Evolutionary conservation across 2,329 filamentous ascomycete species (phyloP), one percentile per base, ranked within the genome.

Genomic region (Xylaria sp.): DNA sequence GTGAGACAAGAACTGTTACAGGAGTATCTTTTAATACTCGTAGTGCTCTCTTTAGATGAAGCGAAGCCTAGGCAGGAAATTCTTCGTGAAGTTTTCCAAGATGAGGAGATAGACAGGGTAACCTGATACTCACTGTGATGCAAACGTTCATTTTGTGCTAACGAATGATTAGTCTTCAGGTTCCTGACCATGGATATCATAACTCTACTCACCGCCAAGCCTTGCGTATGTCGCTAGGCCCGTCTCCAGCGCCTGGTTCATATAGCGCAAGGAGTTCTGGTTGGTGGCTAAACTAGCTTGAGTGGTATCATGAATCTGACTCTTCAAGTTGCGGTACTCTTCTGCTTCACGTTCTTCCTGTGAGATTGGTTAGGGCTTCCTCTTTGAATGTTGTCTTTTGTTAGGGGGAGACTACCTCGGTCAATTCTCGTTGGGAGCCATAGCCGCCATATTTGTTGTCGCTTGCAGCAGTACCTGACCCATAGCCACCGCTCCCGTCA

Each of bases 281-380:
- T 90, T 91, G 15, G 76, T 79, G 11, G 72, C 69, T 36, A 94
- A 87, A 75, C 93, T 92, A 67, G 92, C 89, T 71, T 93, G 87
- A 78, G 95, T 95, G 75, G 93, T 86, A 71, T 90, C 88, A 17
- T 86, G 86, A 71, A 94, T 93, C 74, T 96, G 87, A 72, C 90
- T 84, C 78, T 93, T 69, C 27, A 69, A 33, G 36, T 31, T 47
- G 15, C 63, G 55, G 42, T 69, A 71, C 49, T 69, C 67, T 53
- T 90, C 80, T 81, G 86, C 82, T 63, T 97, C 93, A 76, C 93
- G 81, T 84, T 88, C 88, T 72, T 97, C 93, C 1, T 69, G 38
- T 38, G 33, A 17, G 54, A 29, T 17, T n/a, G 10, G 44, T 69
- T 59, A 69, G 64, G 17, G 10, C 15, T 31, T 17, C 20, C 20